Evolutionary conservation across 1,139 yeast species (phyloP), one percentile per base, ranked within the genome.

Genomic region (Kurtzmaniella quercitrusa): DNA sequence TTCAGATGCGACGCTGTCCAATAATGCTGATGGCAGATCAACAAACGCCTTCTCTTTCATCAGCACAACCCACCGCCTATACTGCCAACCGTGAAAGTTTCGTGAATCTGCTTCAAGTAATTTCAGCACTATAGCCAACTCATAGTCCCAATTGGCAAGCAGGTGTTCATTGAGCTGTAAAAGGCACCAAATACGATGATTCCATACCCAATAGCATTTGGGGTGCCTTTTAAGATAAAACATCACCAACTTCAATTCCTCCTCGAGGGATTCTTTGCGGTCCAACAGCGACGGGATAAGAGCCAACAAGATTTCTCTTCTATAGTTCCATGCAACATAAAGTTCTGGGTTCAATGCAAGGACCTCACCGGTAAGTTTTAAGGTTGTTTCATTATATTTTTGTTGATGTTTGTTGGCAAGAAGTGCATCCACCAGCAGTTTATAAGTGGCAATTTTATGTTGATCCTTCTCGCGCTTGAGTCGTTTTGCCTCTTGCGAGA

Each of bases 151-250:
- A 44, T 84, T 67, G 7, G 74, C 76, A 38, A 44, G 47, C 3
- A 78, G 74, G 5, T 57, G 46, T 1, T 57, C 54, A 5, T 84
- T 80, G 39, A 80, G 67, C 46, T 72, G 68, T 42, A 75, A 71
- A 35, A 93, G 64, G 41, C 88, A 77, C 98, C 98, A 93, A 17
- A 78, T 66, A 26, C 99, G 73, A 60, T 93, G 98, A 55, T 84
- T 86, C 97, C 98, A 93, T 16, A 93, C 83, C 96, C 98, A 91
- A 59, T 93, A 93, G 33, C 91, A 87, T 59, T 93, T 93, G 2
- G 99, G 98, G 50, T 65, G 83, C 45, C 73, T 63, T 45, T 77
- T 78, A 53, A 93, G 65, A 50, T 81, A 75, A 1, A 63, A 61
- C 67, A 84, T 71, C 1, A 82, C 72, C 54, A 88, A 79, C 32